These are phyloP conservation scores for Aspergillus tubingensis DNA, from an alignment of 2,329 filamentous ascomycete species.

Conservation along the genomic window DNA sequence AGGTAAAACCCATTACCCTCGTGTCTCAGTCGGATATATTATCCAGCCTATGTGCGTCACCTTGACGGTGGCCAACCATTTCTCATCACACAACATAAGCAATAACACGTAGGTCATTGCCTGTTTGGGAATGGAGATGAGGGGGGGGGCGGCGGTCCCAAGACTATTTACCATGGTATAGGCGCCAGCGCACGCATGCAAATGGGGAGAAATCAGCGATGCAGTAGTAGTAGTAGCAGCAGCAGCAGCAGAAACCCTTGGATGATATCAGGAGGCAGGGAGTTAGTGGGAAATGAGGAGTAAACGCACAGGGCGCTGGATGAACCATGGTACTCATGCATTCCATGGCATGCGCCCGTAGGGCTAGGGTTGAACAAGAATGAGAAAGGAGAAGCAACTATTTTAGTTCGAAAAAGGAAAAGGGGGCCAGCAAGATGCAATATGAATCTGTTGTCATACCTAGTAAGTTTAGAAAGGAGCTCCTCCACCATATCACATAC, in stretches of 20 bases:
- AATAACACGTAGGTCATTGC: background rate
- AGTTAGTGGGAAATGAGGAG: background rate
- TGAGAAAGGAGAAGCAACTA: background rate
- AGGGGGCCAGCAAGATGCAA: background rate
- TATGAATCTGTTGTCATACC: conserved; percentile 1
- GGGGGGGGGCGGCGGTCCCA: background rate
- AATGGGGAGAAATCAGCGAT: background rate
- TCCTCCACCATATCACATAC: background rate
- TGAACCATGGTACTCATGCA: background rate
- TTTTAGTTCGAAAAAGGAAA: background rate
- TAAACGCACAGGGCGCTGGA: background rate
- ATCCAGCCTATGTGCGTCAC: background rate
- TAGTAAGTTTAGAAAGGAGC: background rate
- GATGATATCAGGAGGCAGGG: background rate
- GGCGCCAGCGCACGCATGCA: background rate
- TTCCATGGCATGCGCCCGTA: background rate
- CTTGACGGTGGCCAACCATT: background rate
- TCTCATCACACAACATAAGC: background rate
- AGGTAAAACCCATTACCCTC: background rate
- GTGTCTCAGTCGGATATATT: background rate
- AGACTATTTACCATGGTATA: background rate
- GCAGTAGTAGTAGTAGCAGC: background rate
- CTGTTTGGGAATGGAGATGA: background rate
- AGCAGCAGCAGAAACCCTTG: background rate
- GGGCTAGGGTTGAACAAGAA: background rate